Evolutionary conservation across 208 protist species (phyloP).

Genomic region (Leishmania lainsoni): DNA sequence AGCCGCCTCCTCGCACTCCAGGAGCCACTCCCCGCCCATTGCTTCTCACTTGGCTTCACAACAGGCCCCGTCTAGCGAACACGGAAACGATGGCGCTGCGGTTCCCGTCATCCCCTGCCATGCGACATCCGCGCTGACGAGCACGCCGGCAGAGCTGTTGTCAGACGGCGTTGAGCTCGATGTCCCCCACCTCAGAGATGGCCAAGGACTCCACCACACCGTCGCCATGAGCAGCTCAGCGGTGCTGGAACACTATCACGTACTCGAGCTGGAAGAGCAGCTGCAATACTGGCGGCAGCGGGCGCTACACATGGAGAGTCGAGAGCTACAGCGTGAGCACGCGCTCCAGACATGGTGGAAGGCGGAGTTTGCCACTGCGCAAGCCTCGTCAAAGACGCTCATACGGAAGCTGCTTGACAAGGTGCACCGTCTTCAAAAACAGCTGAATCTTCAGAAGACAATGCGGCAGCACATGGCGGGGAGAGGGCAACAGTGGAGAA

Average conservation of each 20-base stretch:
- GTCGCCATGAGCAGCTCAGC: background rate
- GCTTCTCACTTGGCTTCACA: background rate
- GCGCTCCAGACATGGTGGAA: constrained; percentile 15
- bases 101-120: constrained; percentile 13
- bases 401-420: constrained; percentile 18
- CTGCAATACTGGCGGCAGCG: constrained; percentile 34
- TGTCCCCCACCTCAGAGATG: background rate
- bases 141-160: background rate
- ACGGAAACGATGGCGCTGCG: background rate
- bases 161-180: background rate
- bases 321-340: constrained; percentile 9
- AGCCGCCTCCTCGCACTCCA: background rate
- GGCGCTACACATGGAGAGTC: constrained; percentile 19
- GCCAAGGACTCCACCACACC: background rate
- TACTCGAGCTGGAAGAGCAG: constrained; percentile 32
- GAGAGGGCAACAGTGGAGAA: background rate
- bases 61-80: background rate
- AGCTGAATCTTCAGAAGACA: background rate
- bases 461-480: background rate
- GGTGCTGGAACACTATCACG: constrained; percentile 25
- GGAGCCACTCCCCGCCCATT: background rate
- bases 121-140: background rate
- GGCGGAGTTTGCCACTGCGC: constrained; percentile 22
- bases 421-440: constrained; percentile 12
- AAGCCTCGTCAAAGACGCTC: constrained; percentile 16